phyloP scores from a whole-genome alignment of 2,329 filamentous ascomycete species.

The Aspergillus texensis region DNA sequence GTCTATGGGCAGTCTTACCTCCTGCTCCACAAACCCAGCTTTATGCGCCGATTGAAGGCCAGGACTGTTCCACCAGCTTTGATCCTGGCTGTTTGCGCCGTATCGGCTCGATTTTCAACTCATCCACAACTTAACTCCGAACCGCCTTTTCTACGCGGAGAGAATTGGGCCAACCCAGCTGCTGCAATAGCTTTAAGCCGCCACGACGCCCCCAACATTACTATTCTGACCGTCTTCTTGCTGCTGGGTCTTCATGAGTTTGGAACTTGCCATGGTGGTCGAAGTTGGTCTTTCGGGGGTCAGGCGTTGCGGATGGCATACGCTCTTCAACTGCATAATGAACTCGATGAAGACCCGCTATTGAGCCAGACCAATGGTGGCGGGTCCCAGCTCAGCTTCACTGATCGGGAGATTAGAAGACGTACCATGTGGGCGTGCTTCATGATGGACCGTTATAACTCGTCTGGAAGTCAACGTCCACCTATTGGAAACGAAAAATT shows the following conservation, averaged over 20 bases:
- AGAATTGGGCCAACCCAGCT: constrained; percentile 87
- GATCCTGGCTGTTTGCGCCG: constrained; percentile 88
- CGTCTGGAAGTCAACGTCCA: constrained; percentile 88
- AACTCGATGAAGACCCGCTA: constrained; percentile 79
- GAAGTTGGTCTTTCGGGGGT: constrained; percentile 93
- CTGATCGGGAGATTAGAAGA: constrained; percentile 88
- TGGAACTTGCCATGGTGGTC: constrained; percentile 91
- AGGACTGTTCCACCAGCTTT: constrained; percentile 85
- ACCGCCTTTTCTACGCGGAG: constrained; percentile 82
- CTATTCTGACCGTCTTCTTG: constrained; percentile 86
- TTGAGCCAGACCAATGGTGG: constrained; percentile 58
- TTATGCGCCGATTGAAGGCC: constrained; percentile 78
- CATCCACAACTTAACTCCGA: constrained; percentile 78
- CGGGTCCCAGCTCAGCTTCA: constrained; percentile 74
- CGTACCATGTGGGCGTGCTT: constrained; percentile 99
- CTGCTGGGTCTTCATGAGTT: constrained; percentile 93
- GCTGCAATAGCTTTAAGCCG: constrained; percentile 82
- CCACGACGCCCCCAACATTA: constrained; percentile 95
- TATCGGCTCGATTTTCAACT: constrained; percentile 91
- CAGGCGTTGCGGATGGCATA: constrained; percentile 97
- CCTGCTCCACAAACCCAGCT: constrained; percentile 93
- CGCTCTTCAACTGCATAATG: constrained; percentile 88
- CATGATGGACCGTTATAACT: constrained; percentile 96
- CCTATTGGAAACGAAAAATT: constrained; percentile 89
- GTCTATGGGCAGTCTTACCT: constrained; percentile 96